These are phyloP conservation scores for Tilletiopsis washingtonensis DNA, from an alignment of 1,284 basidiomycete species.

Conservation along the genomic window DNA sequence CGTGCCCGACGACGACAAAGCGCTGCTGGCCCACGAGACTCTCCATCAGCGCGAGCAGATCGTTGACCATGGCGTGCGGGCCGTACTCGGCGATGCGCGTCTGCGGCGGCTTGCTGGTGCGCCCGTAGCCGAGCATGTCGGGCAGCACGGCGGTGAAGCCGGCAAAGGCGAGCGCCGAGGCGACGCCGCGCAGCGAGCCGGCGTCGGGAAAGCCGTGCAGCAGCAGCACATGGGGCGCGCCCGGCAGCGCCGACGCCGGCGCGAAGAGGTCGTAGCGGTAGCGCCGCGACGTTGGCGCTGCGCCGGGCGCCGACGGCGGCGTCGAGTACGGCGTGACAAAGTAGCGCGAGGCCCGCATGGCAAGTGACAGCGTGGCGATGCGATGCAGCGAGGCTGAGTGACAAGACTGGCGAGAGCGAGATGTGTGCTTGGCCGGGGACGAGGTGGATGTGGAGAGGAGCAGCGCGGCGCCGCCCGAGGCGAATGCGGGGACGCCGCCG, in stretches of 20 bases:
- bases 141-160: constrained; percentile 32
- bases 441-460: no score
- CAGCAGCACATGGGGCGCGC: constrained; percentile 23
- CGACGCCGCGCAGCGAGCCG: constrained; percentile 19
- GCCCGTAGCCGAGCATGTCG: constrained; percentile 31
- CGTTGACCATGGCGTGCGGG: constrained; percentile 20
- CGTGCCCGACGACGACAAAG: constrained; percentile 31
- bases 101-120: constrained; percentile 8
- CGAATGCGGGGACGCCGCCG: no score
- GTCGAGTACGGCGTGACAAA: constrained; percentile 24
- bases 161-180: constrained; percentile 17
- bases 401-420: no score
- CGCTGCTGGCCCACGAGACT: constrained; percentile 16
- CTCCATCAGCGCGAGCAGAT: constrained; percentile 31
- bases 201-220: constrained; percentile 38
- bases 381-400: no score
- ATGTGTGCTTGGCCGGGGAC: no score
- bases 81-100: constrained; percentile 28
- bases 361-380: no score
- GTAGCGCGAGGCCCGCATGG: constrained; percentile 25
- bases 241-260: constrained; percentile 15
- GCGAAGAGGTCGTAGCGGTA: constrained; percentile 34
- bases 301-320: constrained; percentile 20
- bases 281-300: constrained; percentile 19
- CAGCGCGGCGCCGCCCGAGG: no score